These are phyloP conservation scores for Stevia rebaudiana DNA, from an alignment of 140 eudicot genomes.

Conservation along the genomic window DNA sequence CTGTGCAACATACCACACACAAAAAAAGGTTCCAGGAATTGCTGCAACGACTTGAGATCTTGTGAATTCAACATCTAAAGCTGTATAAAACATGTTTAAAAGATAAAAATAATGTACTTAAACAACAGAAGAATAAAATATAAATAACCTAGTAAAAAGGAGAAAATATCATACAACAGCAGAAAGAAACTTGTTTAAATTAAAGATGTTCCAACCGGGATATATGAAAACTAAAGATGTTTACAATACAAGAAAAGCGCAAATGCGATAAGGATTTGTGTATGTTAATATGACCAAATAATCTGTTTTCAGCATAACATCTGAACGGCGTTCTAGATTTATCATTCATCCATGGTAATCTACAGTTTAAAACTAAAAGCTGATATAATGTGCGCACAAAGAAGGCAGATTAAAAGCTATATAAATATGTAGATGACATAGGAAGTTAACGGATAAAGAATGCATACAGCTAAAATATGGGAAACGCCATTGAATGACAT, in stretches of 20 bases:
- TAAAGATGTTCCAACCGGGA: not conserved
- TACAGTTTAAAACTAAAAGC: not conserved
- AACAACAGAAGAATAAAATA: slow-evolving; percentile 8
- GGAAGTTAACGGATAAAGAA: not conserved
- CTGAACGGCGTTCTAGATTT: not conserved
- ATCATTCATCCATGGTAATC: not conserved
- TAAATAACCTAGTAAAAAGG: not conserved
- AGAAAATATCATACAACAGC: not conserved
- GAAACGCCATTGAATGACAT: slow-evolving; percentile 62
- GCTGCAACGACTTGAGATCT: slow-evolving; percentile 82
- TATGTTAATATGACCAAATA: not conserved
- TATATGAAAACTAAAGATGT: slow-evolving; percentile 1
- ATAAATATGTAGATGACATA: not conserved
- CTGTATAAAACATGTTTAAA: slow-evolving; percentile 33
- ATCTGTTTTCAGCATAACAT: not conserved
- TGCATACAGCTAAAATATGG: slow-evolving; percentile 64
- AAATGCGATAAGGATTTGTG: not conserved
- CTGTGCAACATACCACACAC: slow-evolving; percentile 92
- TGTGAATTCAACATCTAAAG: slow-evolving; percentile 83
- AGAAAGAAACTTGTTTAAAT: not conserved
- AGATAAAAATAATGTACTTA: slow-evolving; percentile 6
- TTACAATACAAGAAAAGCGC: not conserved
- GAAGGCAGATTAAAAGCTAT: not conserved
- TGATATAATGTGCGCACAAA: not conserved
- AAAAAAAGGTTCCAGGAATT: slow-evolving; percentile 87